A percentile compares a stretch with the other conserved stretches of the same genome.
Conservation (phyloP, 768 basidiomycete genomes). For the Chlorophyllum brunneum region DNA sequence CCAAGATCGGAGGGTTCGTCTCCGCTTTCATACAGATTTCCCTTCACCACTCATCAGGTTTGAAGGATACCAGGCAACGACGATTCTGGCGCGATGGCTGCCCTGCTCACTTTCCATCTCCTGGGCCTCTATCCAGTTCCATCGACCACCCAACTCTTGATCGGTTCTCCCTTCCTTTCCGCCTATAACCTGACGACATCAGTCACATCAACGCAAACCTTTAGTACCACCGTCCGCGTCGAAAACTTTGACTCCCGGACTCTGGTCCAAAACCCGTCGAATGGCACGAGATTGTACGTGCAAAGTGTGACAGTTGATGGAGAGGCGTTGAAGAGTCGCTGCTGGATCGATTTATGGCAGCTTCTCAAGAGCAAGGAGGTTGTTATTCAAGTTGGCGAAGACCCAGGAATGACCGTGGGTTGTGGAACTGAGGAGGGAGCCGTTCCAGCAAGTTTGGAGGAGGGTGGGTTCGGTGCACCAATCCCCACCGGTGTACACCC, state of each 20-base stretch:
- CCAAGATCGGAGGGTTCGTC: slow-evolving; percentile 40
- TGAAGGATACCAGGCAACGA: slow-evolving; percentile 52
- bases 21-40: no score
- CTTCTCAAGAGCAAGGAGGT: slow-evolving; percentile 40
- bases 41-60: no score
- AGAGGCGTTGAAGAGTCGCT: slow-evolving; percentile 28
- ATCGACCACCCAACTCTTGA: slow-evolving; percentile 41
- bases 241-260: slow-evolving; percentile 35
- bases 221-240: slow-evolving; percentile 36
- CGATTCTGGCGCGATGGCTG: slow-evolving; percentile 51
- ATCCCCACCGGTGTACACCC: not conserved
- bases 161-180: slow-evolving; percentile 46
- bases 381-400: slow-evolving; percentile 39
- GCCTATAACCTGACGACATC: slow-evolving; percentile 38
- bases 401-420: slow-evolving; percentile 32
- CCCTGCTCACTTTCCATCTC: slow-evolving; percentile 45
- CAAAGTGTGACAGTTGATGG: slow-evolving; percentile 43
- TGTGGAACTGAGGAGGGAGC: slow-evolving; percentile 31
- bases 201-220: slow-evolving; percentile 27
- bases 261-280: slow-evolving; percentile 32
- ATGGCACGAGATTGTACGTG: slow-evolving; percentile 38
- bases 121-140: slow-evolving; percentile 49
- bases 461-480: slow-evolving; percentile 34
- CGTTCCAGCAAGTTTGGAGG: slow-evolving; percentile 37
- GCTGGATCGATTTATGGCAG: slow-evolving; percentile 43